Base-by-base conservation (phyloP, 768 basidiomycete species). In the Mycena rosella region DNA sequence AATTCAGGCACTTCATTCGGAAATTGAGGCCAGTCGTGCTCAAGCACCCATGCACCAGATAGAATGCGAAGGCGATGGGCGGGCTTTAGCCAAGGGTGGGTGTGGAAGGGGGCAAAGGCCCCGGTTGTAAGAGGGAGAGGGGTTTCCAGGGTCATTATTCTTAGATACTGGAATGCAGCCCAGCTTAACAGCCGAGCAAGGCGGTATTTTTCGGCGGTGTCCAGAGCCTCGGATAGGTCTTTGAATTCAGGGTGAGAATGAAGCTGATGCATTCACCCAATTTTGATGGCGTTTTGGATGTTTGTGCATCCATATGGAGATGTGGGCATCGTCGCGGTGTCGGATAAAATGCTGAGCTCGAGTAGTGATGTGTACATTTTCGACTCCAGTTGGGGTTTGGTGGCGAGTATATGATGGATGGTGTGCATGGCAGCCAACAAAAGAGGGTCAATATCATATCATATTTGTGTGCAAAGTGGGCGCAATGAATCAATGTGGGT, bases 51-150 rank as follows among this genome's bases (percentile, higher is more conserved):
- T 15, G 40, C 27, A 18, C 51, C 49, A 15, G 60, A 53, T 2
- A 62, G 40, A 18, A 62, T 62, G 5, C 40, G 38, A 24, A 62
- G 51, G 20, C 60, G 49, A 9, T 62, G 60, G 18, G 17, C 13
- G 2, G 60, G 11, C n/a, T 52, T 53, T 1, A 53, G 30, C 45
- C 49, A 54, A 0, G 49, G 38, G 17, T 62, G 60, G 15, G 32
- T 5, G 7, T 20, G 51, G 40, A 62, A 62, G 5, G 51, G 60
- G 0, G 48, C 22, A 10, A 51, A 27, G 17, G 42, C 20, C 6
- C 27, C 49, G 18, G 3, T 30, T 17, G 27, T 29, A 29, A 2
- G 18, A 11, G 6, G 49, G 5, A 2, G 3, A 51, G 27, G 8
- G 10, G 18, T 20, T 20, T 2, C 13, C 3, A 18, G 4, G 10